Evolutionary conservation across 1,284 basidiomycete species (phyloP), one percentile per base, ranked within the genome.

Genomic region (Sutorius eximius): DNA sequence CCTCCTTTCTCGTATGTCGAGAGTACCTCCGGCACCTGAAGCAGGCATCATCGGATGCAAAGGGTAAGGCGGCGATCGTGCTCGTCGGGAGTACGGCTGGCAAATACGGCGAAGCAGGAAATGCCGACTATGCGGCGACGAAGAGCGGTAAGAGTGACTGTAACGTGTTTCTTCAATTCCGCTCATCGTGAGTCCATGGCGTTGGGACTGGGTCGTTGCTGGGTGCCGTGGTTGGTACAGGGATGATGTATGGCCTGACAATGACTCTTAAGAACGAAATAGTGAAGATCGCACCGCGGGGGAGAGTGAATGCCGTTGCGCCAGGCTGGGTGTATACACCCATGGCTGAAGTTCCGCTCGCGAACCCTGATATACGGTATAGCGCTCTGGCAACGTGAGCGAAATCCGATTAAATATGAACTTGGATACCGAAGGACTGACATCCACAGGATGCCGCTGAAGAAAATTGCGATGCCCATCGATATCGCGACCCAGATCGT

Each of bases 211-310:
- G n/a, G 7, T 15, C 13, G 5, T 34, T 27, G 20, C 24, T 27
- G 12, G 20, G 18, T 11, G 6, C 11, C 9, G 10, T 33, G 30
- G 18, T 32, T 46, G 27, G 9, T 20, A 34, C 56, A 81, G 87
- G 82, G 1, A 77, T 90, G 73, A 89, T 89, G 84, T 86, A 87
- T 58, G 88, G 87, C 1, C 68, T 91, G 32, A 80, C 82, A 4
- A 73, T 85, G 55, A 78, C 82, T 2, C 76, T 90, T 58, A 90
- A 90, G 72, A 90, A 89, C 62, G 87, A 90, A 68, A 89, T 91
- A 52, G 87, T 90, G 27, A 82, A 82, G 65, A 82, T 89, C 55
- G 86, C 86, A 0, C 85, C 87, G 0, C 74, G 69, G 45, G 88
- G 79, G 5, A 76, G 89, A 27, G 86, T 89, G 18, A 90, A 90